Base-by-base conservation (phyloP, 805 yeast species). In the Yarrowia porcina region DNA sequence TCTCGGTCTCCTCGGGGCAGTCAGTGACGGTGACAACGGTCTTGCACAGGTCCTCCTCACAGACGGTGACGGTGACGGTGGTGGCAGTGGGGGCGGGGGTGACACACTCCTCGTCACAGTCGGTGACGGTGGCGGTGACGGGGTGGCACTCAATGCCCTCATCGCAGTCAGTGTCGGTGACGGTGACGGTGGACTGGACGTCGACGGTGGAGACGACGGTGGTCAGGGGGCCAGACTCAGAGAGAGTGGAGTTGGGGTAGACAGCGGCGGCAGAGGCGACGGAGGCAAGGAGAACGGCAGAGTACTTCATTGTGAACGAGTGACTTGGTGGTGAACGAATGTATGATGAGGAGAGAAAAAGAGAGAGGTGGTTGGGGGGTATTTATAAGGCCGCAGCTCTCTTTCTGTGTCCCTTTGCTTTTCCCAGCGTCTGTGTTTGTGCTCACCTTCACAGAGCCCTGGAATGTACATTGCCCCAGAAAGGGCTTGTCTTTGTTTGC, bases 1-100 rank as follows among this genome's bases (percentile, higher is more conserved):
- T 50, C 57, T 50, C 57, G 32, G 57, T 50, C 41, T 32, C 41
- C 7, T 1, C 41, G 41, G 57, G 57, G 57, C 57, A 50, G 57
- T 50, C 57, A n/a, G 57, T 50, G 36, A 50, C 57, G 41, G 57
- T 50, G 57, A 50, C 57, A 35, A 50, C 57, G 57, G 57, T 50
- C 57, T 50, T 50, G 57, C 57, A 50, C 42, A 50, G 2, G 10
- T 50, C 57, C 57, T 50, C 57, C 57, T 50, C 57, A 12, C 57
- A 50, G 41, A 50, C 57, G n/a, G 57, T 50, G 21, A 50, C 57
- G 42, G 57, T 50, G 17, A 50, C 57, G 41, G 57, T 50, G 41
- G 57, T 50, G 23, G 41, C 41, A 9, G 57, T 33, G 23, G 57
- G 57, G 32, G 39, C 57, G 57, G 57, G 57, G 57, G 57, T 33